Base-by-base conservation (phyloP, 2,329 filamentous ascomycete genomes). In the Cercospora citrullina region DNA sequence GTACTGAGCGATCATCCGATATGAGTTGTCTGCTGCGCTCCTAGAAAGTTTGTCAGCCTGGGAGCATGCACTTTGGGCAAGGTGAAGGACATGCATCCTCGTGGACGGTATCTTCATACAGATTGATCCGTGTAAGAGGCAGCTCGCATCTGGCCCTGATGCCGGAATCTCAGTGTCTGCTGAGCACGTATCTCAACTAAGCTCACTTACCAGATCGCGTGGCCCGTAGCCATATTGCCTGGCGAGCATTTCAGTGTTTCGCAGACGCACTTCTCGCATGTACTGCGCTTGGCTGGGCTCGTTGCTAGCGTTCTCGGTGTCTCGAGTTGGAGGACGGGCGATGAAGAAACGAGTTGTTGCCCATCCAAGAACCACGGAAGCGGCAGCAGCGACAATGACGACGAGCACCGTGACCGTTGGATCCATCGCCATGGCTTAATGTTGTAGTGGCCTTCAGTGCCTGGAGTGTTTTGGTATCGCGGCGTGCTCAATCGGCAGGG, bases 191-290 rank as follows among this genome's bases (percentile, higher is more conserved):
- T 33, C 5, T 5, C 31, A 12, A 33, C 31, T 4, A 33, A 33
- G 31, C n/a, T n/a, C 10, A 63, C 67, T 10, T 61, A 68, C 67
- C 65, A 68, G 51, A 67, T 71, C 58, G 30, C 58, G 42, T 16
- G 57, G 64, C 23, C 67, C 62, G 36, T 67, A 64, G 6, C 70
- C 70, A 57, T 68, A 60, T 21, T 63, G 57, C 55, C 26, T 53
- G 10, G 68, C 72, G 16, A 74, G 70, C 60, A 39, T 57, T 39
- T 71, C 71, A 3, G 68, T 63, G 60, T 70, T 71, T 16, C 73
- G 69, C 60, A 75, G 61, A n/a, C 74, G 71, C 0, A 76, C 70
- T 66, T 76, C 70, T 8, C 74, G 73, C 73, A 75, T 75, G 59
- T 76, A 76, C 51, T 72, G 68, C n/a, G 69, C 67, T 58, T 76